A percentile compares a stretch with the other conserved stretches of the same genome.
Evolutionary conservation across 2,329 filamentous ascomycete genomes (phyloP).

Genomic region (Exophiala sideris): DNA sequence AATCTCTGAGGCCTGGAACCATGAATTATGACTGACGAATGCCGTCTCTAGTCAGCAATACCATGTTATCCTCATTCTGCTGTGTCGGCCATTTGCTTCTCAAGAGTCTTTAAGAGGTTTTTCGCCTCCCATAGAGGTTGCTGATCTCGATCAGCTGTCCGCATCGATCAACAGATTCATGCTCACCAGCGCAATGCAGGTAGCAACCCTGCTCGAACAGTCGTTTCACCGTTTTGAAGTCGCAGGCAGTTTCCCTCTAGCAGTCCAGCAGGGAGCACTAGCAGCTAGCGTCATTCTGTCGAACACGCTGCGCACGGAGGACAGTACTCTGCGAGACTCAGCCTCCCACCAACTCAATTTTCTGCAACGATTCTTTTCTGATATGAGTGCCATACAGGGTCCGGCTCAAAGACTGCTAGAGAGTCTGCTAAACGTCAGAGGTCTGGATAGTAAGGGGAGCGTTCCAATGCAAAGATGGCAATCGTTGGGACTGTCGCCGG

Average conservation of each 20-base stretch:
- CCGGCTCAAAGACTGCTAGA: slow-evolving; percentile 1
- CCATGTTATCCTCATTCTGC: not conserved
- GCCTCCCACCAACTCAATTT: not conserved
- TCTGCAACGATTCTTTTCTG: slow-evolving; percentile 4
- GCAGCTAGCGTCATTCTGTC: slow-evolving; percentile 3
- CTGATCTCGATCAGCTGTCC: not conserved
- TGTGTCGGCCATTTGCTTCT: slow-evolving; percentile 1
- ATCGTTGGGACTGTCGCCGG: no score
- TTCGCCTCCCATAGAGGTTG: not conserved
- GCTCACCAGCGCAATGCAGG: not conserved
- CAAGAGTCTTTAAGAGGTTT: not conserved
- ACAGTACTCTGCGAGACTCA: not conserved
- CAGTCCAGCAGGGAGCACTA: slow-evolving; percentile 3
- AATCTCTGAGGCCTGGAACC: no score
- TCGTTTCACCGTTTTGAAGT: not conserved
- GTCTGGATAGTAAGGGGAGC: not conserved
- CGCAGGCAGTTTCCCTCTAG: not conserved
- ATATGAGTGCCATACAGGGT: not conserved
- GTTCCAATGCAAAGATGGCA: no score
- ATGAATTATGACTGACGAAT: no score
- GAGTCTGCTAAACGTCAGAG: not conserved
- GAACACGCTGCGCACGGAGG: not conserved
- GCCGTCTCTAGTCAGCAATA: no score
- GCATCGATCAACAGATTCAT: not conserved
- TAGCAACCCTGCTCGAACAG: not conserved